Evolutionary conservation across 805 yeast genomes (phyloP), one percentile per base, ranked within the genome.

Genomic region (Candida ponderosae): DNA sequence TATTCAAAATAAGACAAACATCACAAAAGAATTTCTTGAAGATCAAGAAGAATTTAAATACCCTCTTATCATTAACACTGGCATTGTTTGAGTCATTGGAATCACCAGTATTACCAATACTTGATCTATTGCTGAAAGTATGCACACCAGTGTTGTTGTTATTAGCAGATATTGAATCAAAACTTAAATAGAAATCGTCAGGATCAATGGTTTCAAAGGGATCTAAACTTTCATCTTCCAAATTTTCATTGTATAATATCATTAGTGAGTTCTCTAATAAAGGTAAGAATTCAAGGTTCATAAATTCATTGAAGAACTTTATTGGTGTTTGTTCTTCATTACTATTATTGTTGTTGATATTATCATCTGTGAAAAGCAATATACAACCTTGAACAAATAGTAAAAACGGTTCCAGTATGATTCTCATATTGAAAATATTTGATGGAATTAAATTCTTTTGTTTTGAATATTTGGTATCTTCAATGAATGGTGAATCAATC

Each of bases 351-450:
- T n/a, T n/a, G n/a, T n/a, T n/a, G n/a, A n/a, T n/a, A n/a, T n/a
- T 20, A 8, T 47, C 42, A 6, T 49, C 35, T 1, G 69, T 68
- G 10, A 72, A 55, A 5, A 69, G 50, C 3, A 66, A 48, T 10
- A 67, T 61, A 1, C 83, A 62, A 2, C 84, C 78, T 32, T 83
- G 79, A 19, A 77, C 65, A 50, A 85, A 86, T 11, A 77, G 60
- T 34, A 86, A 66, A 29, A 86, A 76, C 29, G 84, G 79, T 40
- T 83, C 95, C 34, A 86, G 58, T 14, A 88, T 71, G 5, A 83
- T 70, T 45, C 89, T 71, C 81, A 89, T 85, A 49, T 88, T 86
- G 58, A 82, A 78, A 14, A 87, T 70, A 50, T 77, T 78, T 3
- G 86, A 77, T 1, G 79, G 76, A 3, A 84, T 82, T 29, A 86